Evolutionary conservation across 805 yeast genomes (phyloP).

Genomic region (Ogataea allantospora): DNA sequence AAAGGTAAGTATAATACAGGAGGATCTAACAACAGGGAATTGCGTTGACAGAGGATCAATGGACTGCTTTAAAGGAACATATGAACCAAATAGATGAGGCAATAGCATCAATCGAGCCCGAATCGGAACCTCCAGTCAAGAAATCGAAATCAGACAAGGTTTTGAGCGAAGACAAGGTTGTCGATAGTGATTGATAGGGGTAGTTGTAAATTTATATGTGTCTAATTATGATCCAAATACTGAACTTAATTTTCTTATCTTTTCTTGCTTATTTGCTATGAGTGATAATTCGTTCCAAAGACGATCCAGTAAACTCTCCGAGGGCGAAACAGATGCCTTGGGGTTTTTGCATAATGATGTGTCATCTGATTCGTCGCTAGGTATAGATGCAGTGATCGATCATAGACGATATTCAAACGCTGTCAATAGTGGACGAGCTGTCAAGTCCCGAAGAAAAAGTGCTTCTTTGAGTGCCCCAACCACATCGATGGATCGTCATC

Average conservation of each 20-base stretch:
- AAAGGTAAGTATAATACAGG: conserved; percentile 42
- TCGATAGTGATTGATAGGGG: conserved; percentile 16
- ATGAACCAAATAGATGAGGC: conserved; percentile 52
- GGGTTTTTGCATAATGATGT: conserved; percentile 29
- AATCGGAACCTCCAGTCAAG: conserved; percentile 2
- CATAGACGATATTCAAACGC: conserved; percentile 19
- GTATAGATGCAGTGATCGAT: conserved; percentile 26
- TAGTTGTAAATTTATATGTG: conserved; percentile 6
- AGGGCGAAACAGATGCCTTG: conserved; percentile 29
- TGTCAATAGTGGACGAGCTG: neutral
- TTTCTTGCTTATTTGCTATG: conserved; percentile 9
- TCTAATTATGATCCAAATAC: no score
- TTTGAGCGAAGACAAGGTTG: conserved; percentile 28
- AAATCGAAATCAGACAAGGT: conserved; percentile 7
- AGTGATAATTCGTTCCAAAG: conserved; percentile 7
- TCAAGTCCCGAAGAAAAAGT: conserved; percentile 2
- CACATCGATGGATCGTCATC: conserved; percentile 3
- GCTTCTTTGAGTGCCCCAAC: conserved; percentile 10
- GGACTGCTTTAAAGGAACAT: conserved; percentile 47
- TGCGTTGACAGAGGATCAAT: conserved; percentile 54
- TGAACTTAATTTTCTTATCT: conserved; percentile 3
- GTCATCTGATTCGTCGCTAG: conserved; percentile 19
- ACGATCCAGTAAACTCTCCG: conserved; percentile 14
- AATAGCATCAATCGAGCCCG: conserved; percentile 27
- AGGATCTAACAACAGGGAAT: conserved; percentile 42